Percentiles rank a stretch among this genome's conserved stretches.
phyloP scores from a whole-genome alignment of 139 green algal species.

The Chlorella vulgaris region DNA sequence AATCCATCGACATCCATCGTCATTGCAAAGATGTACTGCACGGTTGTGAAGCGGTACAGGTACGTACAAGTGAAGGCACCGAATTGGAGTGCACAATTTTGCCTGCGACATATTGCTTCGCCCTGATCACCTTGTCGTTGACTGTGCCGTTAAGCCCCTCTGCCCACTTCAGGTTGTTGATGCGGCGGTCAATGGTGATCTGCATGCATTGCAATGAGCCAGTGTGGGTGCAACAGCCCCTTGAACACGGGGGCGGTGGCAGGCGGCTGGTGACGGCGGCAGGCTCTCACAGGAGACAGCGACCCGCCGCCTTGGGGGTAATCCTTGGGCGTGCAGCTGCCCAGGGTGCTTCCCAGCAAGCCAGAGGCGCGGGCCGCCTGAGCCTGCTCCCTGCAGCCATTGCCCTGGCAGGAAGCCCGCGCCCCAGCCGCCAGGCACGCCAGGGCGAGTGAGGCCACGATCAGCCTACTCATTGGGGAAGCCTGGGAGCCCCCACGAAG shows the following conservation, averaged over 20 bases:
- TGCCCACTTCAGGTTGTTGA: conserved; percentile 27
- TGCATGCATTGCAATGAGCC: not conserved
- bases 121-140: conserved; percentile 18
- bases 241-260: no score
- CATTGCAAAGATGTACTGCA: conserved; percentile 56
- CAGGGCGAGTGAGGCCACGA: not conserved
- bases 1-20: conserved; percentile 31
- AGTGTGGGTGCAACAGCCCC: no score
- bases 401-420: conserved; percentile 21
- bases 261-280: no score
- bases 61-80: not conserved
- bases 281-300: conserved; percentile 39
- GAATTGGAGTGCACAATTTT: not conserved
- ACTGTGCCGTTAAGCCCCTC: not conserved
- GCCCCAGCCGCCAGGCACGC: not conserved
- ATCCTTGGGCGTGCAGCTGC: conserved; percentile 17
- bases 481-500: not conserved
- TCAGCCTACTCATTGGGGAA: not conserved
- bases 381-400: conserved; percentile 32
- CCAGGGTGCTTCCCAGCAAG: conserved; percentile 26
- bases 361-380: conserved; percentile 30
- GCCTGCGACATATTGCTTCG: not conserved
- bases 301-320: conserved; percentile 47
- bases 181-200: not conserved
- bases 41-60: not conserved